Percentiles rank a stretch among this genome's conserved stretches.
Evolutionary conservation across 345 rosid genomes (phyloP).

Genomic region (rapeseed (Brassica napus)): DNA sequence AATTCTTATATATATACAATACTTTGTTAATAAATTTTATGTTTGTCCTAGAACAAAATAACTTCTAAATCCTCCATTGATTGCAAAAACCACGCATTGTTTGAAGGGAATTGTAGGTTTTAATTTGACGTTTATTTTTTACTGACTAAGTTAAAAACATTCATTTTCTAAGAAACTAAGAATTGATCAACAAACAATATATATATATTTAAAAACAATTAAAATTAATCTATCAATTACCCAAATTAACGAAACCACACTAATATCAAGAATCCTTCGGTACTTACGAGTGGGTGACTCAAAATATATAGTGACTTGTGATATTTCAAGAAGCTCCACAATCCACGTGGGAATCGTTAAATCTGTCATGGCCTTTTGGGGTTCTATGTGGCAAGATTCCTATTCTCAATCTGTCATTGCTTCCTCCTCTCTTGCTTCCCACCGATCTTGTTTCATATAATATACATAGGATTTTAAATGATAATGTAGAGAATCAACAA

Average conservation of each 20-base stretch:
- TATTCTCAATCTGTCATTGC: slow-evolving; percentile 5
- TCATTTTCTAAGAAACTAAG: not conserved
- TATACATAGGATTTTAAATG: not conserved
- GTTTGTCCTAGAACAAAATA: too few relatives aligned
- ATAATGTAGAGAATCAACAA: not conserved
- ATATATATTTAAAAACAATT: not conserved
- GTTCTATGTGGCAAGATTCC: slow-evolving; percentile 7
- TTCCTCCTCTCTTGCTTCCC: slow-evolving; percentile 1
- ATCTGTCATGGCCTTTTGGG: not conserved
- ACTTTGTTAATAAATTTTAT: too few relatives aligned
- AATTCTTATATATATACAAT: too few relatives aligned
- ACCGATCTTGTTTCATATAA: not conserved
- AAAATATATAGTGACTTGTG: not conserved
- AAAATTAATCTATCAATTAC: not conserved
- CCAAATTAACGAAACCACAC: not conserved
- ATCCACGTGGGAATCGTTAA: slow-evolving; percentile 21
- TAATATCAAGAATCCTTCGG: not conserved
- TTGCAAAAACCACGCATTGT: too few relatives aligned
- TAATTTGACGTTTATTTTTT: too few relatives aligned
- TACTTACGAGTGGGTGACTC: not conserved
- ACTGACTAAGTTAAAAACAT: not conserved
- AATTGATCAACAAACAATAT: not conserved
- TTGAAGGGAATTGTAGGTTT: too few relatives aligned
- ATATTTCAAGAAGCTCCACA: slow-evolving; percentile 21
- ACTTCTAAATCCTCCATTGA: too few relatives aligned